These are phyloP conservation scores for Sclerotinia glacialis DNA, from an alignment of 2,329 filamentous ascomycete genomes.

Conservation along the genomic window DNA sequence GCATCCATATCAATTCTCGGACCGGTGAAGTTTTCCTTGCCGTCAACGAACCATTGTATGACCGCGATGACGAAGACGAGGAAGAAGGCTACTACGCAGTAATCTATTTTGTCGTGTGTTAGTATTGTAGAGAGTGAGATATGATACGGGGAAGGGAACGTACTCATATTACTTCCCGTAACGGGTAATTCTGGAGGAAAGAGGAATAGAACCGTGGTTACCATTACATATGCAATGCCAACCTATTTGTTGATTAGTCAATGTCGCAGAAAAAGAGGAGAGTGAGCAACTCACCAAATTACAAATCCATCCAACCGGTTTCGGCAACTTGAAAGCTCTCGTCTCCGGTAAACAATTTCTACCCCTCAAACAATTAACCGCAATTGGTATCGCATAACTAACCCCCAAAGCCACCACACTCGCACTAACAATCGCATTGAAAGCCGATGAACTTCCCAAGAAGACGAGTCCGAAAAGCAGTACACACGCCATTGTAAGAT, in stretches of 20 bases:
- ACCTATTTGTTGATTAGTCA: slow-evolving; percentile 33
- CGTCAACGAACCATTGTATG: slow-evolving; percentile 59
- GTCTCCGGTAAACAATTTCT: slow-evolving; percentile 60
- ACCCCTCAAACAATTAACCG: slow-evolving; percentile 65
- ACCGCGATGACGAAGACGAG: slow-evolving; percentile 43
- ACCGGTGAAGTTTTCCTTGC: slow-evolving; percentile 55
- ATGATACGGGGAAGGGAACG: background rate
- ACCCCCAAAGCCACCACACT: slow-evolving; percentile 70
- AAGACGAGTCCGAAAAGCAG: slow-evolving; percentile 68
- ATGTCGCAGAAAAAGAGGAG: slow-evolving; percentile 24
- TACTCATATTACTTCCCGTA: slow-evolving; percentile 60
- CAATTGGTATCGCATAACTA: slow-evolving; percentile 70
- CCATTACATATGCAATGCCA: slow-evolving; percentile 55
- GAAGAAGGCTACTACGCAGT: slow-evolving; percentile 43
- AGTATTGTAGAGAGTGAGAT: background rate
- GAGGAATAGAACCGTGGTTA: slow-evolving; percentile 62
- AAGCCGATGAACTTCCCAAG: slow-evolving; percentile 61
- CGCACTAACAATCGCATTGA: slow-evolving; percentile 68
- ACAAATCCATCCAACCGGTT: slow-evolving; percentile 54
- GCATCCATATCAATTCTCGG: slow-evolving; percentile 44
- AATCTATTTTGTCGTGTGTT: slow-evolving; percentile 24
- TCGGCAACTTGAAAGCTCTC: slow-evolving; percentile 55
- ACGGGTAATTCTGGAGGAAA: slow-evolving; percentile 59
- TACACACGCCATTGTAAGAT: slow-evolving; percentile 58
- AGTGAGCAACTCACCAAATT: slow-evolving; percentile 46